Evolutionary conservation across 805 yeast species (phyloP).

Genomic region (Phaffomyces antillensis): DNA sequence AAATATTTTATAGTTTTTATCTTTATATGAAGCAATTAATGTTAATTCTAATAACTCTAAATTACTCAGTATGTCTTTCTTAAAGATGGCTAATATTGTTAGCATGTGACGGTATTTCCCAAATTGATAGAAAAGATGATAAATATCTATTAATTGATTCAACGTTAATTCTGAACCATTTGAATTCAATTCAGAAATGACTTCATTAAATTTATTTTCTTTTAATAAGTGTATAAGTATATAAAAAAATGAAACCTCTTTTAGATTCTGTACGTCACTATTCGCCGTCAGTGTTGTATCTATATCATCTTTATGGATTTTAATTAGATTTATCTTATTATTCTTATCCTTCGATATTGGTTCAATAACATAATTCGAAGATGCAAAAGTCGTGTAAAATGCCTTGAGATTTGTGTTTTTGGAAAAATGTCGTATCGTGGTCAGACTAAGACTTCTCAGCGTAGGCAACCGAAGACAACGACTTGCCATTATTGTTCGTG

Average conservation of each 20-base stretch:
- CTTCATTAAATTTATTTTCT: conserved; percentile 4
- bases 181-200: conserved; percentile 1
- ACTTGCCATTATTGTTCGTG: not conserved
- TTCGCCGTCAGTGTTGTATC: no score
- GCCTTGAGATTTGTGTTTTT: no score
- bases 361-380: conserved; percentile 3
- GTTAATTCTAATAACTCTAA: conserved; percentile 5
- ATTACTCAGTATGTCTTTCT: conserved; percentile 3
- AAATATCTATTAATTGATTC: conserved; percentile 1
- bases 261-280: no score
- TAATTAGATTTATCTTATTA: not conserved
- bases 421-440: not conserved
- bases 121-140: conserved; percentile 3
- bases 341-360: not conserved
- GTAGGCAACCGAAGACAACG: conserved; percentile 1
- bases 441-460: not conserved
- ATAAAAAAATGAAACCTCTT: not conserved
- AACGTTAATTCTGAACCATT: conserved; percentile 1
- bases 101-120: conserved; percentile 6
- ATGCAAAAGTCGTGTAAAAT: conserved; percentile 5
- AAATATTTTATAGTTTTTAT: conserved; percentile 9
- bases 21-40: conserved; percentile 6
- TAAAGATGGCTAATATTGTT: conserved; percentile 5
- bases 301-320: not conserved
- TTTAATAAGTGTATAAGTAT: not conserved